A percentile compares a stretch with the other conserved stretches of the same genome.
These are phyloP conservation scores for Cercospora beticola DNA, from an alignment of 2,329 filamentous ascomycete genomes.

Conservation along the genomic window DNA sequence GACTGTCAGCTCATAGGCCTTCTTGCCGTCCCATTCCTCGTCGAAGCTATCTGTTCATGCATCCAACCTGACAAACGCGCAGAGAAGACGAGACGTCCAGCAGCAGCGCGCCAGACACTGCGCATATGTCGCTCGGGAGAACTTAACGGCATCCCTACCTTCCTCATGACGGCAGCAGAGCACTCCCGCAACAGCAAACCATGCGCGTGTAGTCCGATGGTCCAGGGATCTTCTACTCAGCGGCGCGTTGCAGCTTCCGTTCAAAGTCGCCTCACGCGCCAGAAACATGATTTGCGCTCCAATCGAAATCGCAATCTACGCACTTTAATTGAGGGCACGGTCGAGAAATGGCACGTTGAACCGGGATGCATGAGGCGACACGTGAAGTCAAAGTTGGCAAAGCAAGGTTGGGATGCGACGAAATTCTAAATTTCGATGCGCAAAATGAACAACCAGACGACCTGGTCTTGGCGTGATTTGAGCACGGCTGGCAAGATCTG, in stretches of 20 bases:
- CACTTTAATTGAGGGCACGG: not conserved
- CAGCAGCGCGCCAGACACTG: not conserved
- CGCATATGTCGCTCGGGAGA: not conserved
- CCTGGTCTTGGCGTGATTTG: not conserved
- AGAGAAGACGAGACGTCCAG: not conserved
- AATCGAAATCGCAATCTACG: not conserved
- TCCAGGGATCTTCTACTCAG: not conserved
- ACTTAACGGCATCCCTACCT: not conserved
- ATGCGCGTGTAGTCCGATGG: not conserved
- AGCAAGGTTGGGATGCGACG: not conserved
- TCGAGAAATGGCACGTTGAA: not conserved
- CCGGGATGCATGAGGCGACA: not conserved
- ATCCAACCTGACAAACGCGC: not conserved
- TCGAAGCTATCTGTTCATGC: not conserved
- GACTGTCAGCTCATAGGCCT: not conserved
- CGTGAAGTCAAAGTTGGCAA: not conserved
- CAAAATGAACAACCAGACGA: not conserved
- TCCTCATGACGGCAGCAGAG: not conserved
- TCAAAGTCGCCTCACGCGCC: not conserved
- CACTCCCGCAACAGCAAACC: not conserved
- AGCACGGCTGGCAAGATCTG: not conserved
- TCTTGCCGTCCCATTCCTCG: not conserved
- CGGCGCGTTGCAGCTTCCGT: not conserved
- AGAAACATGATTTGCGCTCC: not conserved
- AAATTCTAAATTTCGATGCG: not conserved